phyloP scores from a whole-genome alignment of 768 basidiomycete genomes.

The Podaxis carcinomalis region DNA sequence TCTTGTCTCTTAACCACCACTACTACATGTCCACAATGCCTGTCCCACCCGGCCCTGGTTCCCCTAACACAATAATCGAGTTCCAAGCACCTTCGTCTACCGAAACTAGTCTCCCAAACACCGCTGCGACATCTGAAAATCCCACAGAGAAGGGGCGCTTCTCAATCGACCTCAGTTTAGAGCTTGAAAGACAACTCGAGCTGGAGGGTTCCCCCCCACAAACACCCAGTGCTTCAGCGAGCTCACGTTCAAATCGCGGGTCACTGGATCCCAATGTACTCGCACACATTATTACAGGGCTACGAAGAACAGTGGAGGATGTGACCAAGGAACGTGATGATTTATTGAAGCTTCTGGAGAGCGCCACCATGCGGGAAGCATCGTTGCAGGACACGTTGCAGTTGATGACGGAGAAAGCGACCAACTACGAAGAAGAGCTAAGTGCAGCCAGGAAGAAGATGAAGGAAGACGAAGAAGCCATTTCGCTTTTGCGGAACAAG shows the following conservation, averaged over 20 bases:
- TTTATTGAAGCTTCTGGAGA: conserved; percentile 46
- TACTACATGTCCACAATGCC: background rate
- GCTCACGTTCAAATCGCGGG: conserved; percentile 24
- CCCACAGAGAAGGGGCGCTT: conserved; percentile 30
- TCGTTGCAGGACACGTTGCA: conserved; percentile 60
- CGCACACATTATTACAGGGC: conserved; percentile 69
- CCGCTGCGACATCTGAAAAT: background rate
- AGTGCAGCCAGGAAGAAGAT: conserved; percentile 44
- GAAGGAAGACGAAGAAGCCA: conserved; percentile 75
- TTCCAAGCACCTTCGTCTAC: background rate
- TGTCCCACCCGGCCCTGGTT: background rate
- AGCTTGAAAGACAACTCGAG: conserved; percentile 74
- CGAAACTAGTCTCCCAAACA: background rate
- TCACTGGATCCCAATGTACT: conserved; percentile 74
- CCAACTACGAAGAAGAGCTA: conserved; percentile 52
- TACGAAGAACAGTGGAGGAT: conserved; percentile 60
- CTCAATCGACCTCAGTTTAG: conserved; percentile 77
- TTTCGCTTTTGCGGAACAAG: conserved; percentile 70
- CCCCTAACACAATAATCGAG: background rate
- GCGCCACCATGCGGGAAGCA: conserved; percentile 50
- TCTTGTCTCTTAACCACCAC: conserved; percentile 6
- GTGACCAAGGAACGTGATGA: conserved; percentile 72
- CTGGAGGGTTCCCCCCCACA: conserved; percentile 57
- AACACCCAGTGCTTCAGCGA: conserved; percentile 21
- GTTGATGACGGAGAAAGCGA: conserved; percentile 63